A percentile compares a stretch with the other conserved stretches of the same genome.
phyloP scores from a whole-genome alignment of 2,329 filamentous ascomycete species.

The Cladosporium sp. region DNA sequence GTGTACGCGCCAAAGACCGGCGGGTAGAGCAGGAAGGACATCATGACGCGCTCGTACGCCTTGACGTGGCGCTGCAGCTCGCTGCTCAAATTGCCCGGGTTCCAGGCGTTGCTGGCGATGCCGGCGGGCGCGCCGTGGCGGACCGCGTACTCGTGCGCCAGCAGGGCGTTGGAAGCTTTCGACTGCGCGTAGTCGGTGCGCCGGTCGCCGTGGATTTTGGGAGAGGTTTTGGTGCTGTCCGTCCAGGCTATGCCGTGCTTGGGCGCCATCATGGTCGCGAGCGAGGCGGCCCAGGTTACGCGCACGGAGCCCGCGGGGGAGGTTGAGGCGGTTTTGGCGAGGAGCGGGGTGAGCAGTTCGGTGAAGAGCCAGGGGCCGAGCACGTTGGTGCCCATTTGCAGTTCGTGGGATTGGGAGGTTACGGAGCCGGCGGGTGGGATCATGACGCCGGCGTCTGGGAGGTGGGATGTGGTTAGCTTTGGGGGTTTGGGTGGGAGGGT shows the following conservation, averaged over 20 bases:
- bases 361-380: constrained; percentile 33
- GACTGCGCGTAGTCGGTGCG: constrained; percentile 23
- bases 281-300: constrained; percentile 29
- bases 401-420: constrained; percentile 30
- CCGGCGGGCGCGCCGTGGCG: constrained; percentile 19
- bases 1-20: constrained; percentile 30
- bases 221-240: constrained; percentile 13
- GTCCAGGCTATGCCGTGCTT: constrained; percentile 20
- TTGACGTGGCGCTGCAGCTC: constrained; percentile 27
- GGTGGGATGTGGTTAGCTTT: constrained; percentile 4
- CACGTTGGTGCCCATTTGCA: constrained; percentile 33
- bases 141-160: constrained; percentile 20
- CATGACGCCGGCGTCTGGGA: constrained; percentile 24
- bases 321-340: constrained; percentile 24
- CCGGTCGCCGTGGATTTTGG: constrained; percentile 17
- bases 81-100: constrained; percentile 30
- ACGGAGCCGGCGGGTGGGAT: constrained; percentile 32
- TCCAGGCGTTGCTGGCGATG: constrained; percentile 26
- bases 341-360: constrained; percentile 28
- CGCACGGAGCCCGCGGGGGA: constrained; percentile 23
- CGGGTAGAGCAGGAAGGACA: constrained; percentile 20
- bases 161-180: constrained; percentile 28
- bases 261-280: constrained; percentile 21
- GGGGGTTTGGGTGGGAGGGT: not conserved
- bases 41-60: constrained; percentile 10